Evolutionary conservation across 1,139 yeast genomes (phyloP).

Genomic region (Taiozyma onychis): DNA sequence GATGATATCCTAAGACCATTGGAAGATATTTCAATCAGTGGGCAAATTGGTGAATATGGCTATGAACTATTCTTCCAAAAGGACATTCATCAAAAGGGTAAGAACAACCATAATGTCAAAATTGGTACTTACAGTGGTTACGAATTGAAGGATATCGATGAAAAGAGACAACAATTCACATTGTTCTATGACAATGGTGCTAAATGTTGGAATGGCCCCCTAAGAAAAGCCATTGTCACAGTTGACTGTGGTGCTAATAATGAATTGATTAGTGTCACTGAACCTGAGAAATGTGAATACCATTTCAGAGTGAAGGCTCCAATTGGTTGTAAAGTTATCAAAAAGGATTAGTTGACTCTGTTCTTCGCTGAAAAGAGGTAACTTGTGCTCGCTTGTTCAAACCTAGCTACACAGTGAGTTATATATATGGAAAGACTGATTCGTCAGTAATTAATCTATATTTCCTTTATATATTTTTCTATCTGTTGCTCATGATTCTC

Average conservation of each 20-base stretch:
- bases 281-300: slow-evolving; percentile 87
- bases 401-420: too few species aligned
- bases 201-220: slow-evolving; percentile 94
- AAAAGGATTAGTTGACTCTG: background rate
- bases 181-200: slow-evolving; percentile 61
- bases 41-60: slow-evolving; percentile 60
- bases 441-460: too few species aligned
- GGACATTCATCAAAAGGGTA: slow-evolving; percentile 49
- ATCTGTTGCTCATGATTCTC: background rate
- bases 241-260: slow-evolving; percentile 62
- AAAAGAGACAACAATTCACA: slow-evolving; percentile 28
- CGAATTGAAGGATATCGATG: slow-evolving; percentile 20
- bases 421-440: too few species aligned
- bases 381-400: too few species aligned
- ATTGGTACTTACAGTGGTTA: slow-evolving; percentile 44
- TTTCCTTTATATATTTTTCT: too few species aligned
- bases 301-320: slow-evolving; percentile 60
- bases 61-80: slow-evolving; percentile 61
- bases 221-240: slow-evolving; percentile 60
- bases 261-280: slow-evolving; percentile 61
- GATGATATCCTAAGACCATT: slow-evolving; percentile 60
- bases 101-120: slow-evolving; percentile 38
- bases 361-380: too few species aligned
- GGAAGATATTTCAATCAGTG: slow-evolving; percentile 42
- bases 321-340: slow-evolving; percentile 48